Conservation (phyloP, 148 eudicot species). For the Spergularia marina region DNA sequence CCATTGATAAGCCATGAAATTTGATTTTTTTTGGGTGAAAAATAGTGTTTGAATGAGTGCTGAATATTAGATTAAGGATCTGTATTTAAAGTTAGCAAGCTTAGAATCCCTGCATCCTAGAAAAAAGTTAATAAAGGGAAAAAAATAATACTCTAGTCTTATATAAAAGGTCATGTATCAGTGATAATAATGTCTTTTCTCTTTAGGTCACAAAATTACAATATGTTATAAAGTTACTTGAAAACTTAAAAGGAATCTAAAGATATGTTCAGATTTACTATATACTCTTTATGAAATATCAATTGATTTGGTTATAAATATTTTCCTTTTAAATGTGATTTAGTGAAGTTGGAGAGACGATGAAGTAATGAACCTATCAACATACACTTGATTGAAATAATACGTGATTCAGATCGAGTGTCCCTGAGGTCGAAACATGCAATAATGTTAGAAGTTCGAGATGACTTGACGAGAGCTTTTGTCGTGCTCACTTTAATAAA, state of each 20-base stretch:
- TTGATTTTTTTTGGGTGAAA: slow-evolving; percentile 4
- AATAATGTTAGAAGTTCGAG: too few species aligned
- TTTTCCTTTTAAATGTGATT: neutral
- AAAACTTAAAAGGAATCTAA: slow-evolving; percentile 15
- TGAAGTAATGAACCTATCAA: too few species aligned
- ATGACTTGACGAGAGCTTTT: too few species aligned
- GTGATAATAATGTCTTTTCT: neutral
- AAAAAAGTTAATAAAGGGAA: slow-evolving; percentile 5
- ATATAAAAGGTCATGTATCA: neutral
- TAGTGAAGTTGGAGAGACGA: too few species aligned
- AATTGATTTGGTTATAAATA: neutral
- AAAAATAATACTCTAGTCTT: neutral
- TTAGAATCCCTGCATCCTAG: neutral
- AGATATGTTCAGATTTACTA: slow-evolving; percentile 11
- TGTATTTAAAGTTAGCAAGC: slow-evolving; percentile 13
- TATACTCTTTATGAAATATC: neutral
- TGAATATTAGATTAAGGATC: neutral
- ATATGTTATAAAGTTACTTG: too few species aligned
- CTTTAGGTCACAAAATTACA: too few species aligned
- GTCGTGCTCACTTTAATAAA: too few species aligned
- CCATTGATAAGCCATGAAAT: slow-evolving; percentile 15
- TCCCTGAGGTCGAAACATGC: too few species aligned
- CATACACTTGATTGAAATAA: too few species aligned
- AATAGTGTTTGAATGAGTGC: slow-evolving; percentile 2
- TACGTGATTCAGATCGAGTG: too few species aligned